phyloP scores from a whole-genome alignment of 129 eudicot species.

The Flaveria trinervia region DNA sequence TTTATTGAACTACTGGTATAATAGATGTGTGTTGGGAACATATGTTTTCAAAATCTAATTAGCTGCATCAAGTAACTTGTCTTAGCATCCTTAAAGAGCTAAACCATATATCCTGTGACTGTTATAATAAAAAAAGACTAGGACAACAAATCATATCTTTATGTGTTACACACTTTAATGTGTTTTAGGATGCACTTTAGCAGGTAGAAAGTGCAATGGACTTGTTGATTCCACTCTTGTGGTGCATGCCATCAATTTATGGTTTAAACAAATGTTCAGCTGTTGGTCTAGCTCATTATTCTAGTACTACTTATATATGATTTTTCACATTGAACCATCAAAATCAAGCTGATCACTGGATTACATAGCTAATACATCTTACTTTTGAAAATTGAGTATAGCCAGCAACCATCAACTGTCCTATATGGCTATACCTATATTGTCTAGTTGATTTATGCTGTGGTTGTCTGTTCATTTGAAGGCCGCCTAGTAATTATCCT shows the following conservation, averaged over 20 bases:
- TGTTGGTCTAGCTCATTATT: neutral
- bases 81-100: neutral
- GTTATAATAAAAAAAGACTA: neutral
- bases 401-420: neutral
- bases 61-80: neutral
- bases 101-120: neutral
- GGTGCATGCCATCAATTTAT: neutral
- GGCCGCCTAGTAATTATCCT: neutral
- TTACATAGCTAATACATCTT: neutral
- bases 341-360: neutral
- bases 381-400: neutral
- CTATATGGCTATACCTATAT: neutral
- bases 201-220: neutral
- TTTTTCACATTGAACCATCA: neutral
- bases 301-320: neutral
- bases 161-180: conserved; percentile 2
- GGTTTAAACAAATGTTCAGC: neutral
- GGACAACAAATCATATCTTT: neutral
- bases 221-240: neutral
- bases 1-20: neutral
- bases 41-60: neutral
- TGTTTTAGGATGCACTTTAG: conserved; percentile 2
- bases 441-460: neutral
- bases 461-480: neutral
- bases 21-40: neutral